Evolutionary conservation across 768 basidiomycete genomes (phyloP), one percentile per base, ranked within the genome.

Genomic region (Lentinula sp.): DNA sequence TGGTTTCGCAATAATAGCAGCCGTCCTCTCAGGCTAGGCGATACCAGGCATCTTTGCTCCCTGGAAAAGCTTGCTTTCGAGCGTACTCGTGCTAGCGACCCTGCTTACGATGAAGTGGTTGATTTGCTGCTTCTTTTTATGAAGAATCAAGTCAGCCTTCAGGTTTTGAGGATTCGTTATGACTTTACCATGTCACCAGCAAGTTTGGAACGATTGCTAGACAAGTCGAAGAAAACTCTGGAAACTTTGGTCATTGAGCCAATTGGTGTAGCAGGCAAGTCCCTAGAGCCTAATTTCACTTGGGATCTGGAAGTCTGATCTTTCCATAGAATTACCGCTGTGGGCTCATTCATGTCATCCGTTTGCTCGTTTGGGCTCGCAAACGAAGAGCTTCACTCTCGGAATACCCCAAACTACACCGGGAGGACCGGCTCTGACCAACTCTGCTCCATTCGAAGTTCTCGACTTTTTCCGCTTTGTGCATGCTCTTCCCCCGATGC

Each of bases 371-470:
- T n/a, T 59, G 10, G 37, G 57, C 45, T 15, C 31, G 21, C 37
- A 16, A 4, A 35, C 46, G 37, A 46, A 46, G 28, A 49, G 32
- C 34, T 18, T 59, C 10, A 48, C 57, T 34, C 8, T 59, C 8
- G 57, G 57, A n/a, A 59, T 59, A 34, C 57, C 57, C 8, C 43
- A 46, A 9, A 46, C 48, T 4, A 50, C 32, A n/a, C 57, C 57
- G 5, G 48, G 45, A 1, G 48, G 57, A 4, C 45, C 57, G 21
- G 35, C 57, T 5, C 21, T 59, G 7, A 50, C 48, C 7, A 50
- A 46, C 34, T 59, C 57, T 32, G 45, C 57, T 23, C 57, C 57
- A 4, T 46, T 59, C 46, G 57, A 59, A 50, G 45, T 59, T 31
- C 9, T 59, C 5, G 57, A 59, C 31, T 59, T 59, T 28, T 50